These are phyloP conservation scores for Lactarius indigo DNA, from an alignment of 768 basidiomycete genomes.

Conservation along the genomic window DNA sequence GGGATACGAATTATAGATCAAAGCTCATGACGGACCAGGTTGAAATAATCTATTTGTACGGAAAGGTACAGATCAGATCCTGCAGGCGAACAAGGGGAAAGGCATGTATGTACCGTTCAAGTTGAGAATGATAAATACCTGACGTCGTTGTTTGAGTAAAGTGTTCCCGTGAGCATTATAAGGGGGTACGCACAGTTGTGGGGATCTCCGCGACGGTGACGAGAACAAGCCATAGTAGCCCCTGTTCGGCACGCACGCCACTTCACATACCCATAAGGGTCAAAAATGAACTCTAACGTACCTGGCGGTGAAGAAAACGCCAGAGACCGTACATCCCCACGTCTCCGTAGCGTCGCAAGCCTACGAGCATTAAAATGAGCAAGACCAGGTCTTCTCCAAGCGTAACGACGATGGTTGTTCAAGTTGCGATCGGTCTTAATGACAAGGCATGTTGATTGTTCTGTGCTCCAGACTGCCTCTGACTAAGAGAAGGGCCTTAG, in stretches of 20 bases:
- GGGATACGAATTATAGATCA: neutral
- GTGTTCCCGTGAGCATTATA: neutral
- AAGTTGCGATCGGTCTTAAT: neutral
- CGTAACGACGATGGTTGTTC: conserved; percentile 9
- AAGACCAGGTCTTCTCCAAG: conserved; percentile 14
- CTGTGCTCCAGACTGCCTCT: neutral
- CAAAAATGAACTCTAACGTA: neutral
- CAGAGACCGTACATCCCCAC: conserved; percentile 19
- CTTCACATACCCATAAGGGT: neutral
- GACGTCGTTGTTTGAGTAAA: neutral
- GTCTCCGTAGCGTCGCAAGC: conserved; percentile 19
- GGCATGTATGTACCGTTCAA: conserved; percentile 16
- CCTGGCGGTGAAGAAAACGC: conserved; percentile 20
- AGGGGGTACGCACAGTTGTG: conserved; percentile 4
- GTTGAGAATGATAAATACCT: conserved; percentile 19
- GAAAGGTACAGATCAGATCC: neutral
- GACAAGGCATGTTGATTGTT: neutral
- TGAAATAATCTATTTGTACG: conserved; percentile 4
- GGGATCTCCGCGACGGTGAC: conserved; percentile 23
- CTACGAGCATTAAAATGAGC: conserved; percentile 16
- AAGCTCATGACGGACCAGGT: conserved; percentile 2
- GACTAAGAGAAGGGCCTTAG: conserved; percentile 6
- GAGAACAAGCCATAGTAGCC: conserved; percentile 19
- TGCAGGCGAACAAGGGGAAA: neutral
- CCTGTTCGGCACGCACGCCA: neutral